Conservation (phyloP, 305 asterid genomes). For the Solanum chacoense region DNA sequence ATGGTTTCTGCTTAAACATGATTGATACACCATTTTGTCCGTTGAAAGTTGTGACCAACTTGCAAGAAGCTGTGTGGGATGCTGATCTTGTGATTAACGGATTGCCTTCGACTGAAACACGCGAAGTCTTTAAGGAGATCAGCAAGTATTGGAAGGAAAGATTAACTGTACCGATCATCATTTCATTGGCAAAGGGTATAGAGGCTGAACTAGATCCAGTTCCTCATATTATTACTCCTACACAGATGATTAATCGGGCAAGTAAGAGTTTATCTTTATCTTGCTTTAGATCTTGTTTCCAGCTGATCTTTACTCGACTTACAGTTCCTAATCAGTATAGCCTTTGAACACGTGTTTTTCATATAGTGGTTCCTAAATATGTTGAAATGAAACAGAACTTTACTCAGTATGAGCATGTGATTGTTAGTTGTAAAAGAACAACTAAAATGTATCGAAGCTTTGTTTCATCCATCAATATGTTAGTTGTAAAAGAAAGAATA, state of each 20-base stretch:
- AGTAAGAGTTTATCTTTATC: slow-evolving; percentile 32
- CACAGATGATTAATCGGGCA: slow-evolving; percentile 73
- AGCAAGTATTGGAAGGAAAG: slow-evolving; percentile 83
- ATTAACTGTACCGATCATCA: slow-evolving; percentile 42
- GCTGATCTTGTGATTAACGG: slow-evolving; percentile 84
- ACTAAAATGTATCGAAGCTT: neutral
- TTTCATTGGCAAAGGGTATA: slow-evolving; percentile 83
- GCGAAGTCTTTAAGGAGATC: slow-evolving; percentile 66
- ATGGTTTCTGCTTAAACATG: slow-evolving; percentile 86
- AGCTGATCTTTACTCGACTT: neutral
- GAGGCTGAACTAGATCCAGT: slow-evolving; percentile 71
- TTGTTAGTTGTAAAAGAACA: neutral
- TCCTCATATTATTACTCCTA: slow-evolving; percentile 80
- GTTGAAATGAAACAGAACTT: neutral
- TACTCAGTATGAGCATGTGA: neutral
- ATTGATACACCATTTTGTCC: slow-evolving; percentile 86
- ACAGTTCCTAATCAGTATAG: neutral
- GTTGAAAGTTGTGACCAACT: slow-evolving; percentile 77
- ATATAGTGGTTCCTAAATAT: neutral
- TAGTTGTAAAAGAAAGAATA: neutral
- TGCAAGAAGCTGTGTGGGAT: slow-evolving; percentile 97
- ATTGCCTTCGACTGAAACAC: slow-evolving; percentile 82
- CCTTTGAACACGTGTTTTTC: neutral
- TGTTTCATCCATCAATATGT: neutral
- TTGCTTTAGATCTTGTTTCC: neutral